Evolutionary conservation across 371 early-diverging fungal species (phyloP).

Genomic region (Lichtheimia hyalospora): DNA sequence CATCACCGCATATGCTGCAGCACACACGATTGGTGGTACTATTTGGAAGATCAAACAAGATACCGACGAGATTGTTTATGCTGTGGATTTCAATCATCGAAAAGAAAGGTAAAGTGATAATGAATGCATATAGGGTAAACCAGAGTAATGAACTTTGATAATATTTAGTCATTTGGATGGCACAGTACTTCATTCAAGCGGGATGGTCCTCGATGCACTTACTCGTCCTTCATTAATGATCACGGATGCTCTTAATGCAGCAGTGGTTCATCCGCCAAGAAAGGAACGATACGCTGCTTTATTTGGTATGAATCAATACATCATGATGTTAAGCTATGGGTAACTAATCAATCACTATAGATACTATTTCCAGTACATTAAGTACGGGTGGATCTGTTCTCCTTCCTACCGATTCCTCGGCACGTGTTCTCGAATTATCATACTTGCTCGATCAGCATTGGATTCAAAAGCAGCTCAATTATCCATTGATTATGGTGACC

Average conservation of each 20-base stretch:
- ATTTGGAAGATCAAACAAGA: slow-evolving; percentile 97
- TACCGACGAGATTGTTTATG: slow-evolving; percentile 93
- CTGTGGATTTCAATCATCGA: slow-evolving; percentile 95
- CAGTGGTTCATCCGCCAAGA: slow-evolving; percentile 68
- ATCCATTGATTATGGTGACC: slow-evolving; percentile 79
- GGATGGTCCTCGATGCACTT: slow-evolving; percentile 74
- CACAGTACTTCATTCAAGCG: slow-evolving; percentile 72
- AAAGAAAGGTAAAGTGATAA: slow-evolving; percentile 75
- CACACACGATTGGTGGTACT: slow-evolving; percentile 97
- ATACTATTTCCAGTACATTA: slow-evolving; percentile 65
- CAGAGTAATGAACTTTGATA: too few species aligned
- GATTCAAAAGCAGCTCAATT: slow-evolving; percentile 63
- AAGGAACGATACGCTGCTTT: slow-evolving; percentile 74
- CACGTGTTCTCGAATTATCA: slow-evolving; percentile 91
- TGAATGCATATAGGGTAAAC: too few species aligned
- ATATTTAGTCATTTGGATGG: slow-evolving; percentile 77
- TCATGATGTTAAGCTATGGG: neutral
- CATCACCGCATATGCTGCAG: slow-evolving; percentile 93
- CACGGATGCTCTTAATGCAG: slow-evolving; percentile 85
- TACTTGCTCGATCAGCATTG: slow-evolving; percentile 88
- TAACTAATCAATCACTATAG: slow-evolving; percentile 20
- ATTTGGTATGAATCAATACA: slow-evolving; percentile 47
- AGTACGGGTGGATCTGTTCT: slow-evolving; percentile 79
- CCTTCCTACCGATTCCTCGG: slow-evolving; percentile 87
- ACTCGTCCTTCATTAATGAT: slow-evolving; percentile 86